Evolutionary conservation across 1,139 yeast species (phyloP), one percentile per base, ranked within the genome.

Genomic region (Saccharomyces hybrid): DNA sequence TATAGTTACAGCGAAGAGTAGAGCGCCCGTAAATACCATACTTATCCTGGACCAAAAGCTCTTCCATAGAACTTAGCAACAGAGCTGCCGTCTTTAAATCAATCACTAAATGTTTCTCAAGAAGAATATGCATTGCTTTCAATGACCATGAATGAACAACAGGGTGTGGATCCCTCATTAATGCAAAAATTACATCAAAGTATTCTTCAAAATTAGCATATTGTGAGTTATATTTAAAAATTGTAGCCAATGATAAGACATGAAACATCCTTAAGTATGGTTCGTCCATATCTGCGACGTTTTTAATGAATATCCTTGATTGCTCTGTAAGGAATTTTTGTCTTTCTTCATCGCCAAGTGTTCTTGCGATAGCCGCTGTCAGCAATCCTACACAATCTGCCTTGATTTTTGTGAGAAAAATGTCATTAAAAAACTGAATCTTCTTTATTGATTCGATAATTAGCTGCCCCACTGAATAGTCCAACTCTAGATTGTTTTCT

Each of bases 141-240:
- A 90, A 68, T 0, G 95, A 78, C 76, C 88, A 86, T 55, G 80
- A 78, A 65, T 88, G 90, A 13, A 93, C 90, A 2, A 81, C 25
- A 23, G 97, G 96, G 65, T 91, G 93, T 0, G 96, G 95, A 70
- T 91, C 98, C 42, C 74, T 74, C 2, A 86, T 71, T 48, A 91
- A 74, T 25, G 88, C 85, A 16, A 77, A 70, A 8, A 84, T 67
- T 4, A 88, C 82, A 46, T 83, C 83, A 56, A 78, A 75, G 11
- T 86, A 78, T 1, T 74, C 65, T 50, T 71, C 70, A 57, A 78
- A 70, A 50, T 71, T 69, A 13, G 73, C 66, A 61, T 75, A 70
- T 19, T 78, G 76, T 0, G 82, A 73, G 52, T 76, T 75, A 57
- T 72, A 75, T 55, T 78, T 76, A 59, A 81, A 81, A 41, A 88